These are phyloP conservation scores for Populus euphratica DNA, from an alignment of 345 rosid species.

Conservation along the genomic window DNA sequence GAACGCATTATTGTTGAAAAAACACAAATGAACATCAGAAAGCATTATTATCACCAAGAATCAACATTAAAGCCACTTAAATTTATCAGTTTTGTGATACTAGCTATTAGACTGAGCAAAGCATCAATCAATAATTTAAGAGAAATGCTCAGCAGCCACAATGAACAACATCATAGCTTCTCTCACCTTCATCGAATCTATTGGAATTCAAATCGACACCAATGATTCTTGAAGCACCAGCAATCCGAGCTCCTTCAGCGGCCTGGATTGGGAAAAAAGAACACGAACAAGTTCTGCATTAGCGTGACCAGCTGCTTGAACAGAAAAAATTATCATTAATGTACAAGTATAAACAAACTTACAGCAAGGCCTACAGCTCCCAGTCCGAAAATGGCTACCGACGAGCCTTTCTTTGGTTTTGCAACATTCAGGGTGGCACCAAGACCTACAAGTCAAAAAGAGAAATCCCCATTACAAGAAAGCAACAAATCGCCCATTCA, in stretches of 20 bases:
- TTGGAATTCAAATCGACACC: constrained; percentile 40
- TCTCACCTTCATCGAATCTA: constrained; percentile 25
- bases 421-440: constrained; percentile 47
- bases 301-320: background rate
- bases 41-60: too few species aligned
- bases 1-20: background rate
- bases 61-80: too few species aligned
- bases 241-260: constrained; percentile 35
- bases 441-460: constrained; percentile 17
- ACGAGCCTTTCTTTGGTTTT: constrained; percentile 32
- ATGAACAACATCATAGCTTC: background rate
- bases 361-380: constrained; percentile 47
- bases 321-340: background rate
- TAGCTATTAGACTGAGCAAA: too few species aligned
- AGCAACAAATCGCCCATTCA: background rate
- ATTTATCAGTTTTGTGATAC: too few species aligned
- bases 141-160: too few species aligned
- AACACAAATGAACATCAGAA: too few species aligned
- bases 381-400: constrained; percentile 40
- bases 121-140: too few species aligned
- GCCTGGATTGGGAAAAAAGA: constrained; percentile 12
- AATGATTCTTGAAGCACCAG: constrained; percentile 42
- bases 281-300: background rate
- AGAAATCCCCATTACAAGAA: background rate
- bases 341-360: background rate